Conservation (phyloP, 306 rosid genomes). For the Urtica urens region DNA sequence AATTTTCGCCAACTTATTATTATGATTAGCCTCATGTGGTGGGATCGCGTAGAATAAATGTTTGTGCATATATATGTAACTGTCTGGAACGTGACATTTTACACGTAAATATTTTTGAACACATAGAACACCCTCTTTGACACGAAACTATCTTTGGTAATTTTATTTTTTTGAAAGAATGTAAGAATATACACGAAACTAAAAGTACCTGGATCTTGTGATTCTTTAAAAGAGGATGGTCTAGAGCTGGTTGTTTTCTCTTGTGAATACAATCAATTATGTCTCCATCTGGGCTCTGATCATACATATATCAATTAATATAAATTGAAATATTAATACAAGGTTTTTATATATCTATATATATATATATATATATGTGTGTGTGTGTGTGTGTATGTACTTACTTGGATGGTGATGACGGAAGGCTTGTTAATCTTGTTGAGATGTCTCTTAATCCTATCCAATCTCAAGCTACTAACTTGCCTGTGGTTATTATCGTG, state of each 20-base stretch:
- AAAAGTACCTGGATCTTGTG: slow-evolving; percentile 40
- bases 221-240: slow-evolving; percentile 39
- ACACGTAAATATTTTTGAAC: background rate
- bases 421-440: slow-evolving; percentile 74
- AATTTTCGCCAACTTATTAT: background rate
- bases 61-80: background rate
- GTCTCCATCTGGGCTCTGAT: slow-evolving; percentile 63
- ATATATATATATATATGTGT: background rate
- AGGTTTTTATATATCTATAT: background rate
- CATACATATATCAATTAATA: background rate
- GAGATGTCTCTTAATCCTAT: slow-evolving; percentile 71
- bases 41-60: background rate
- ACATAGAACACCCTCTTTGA: background rate
- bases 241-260: slow-evolving; percentile 39
- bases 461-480: slow-evolving; percentile 55
- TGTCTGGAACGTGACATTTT: background rate
- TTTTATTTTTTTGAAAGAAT: too few species aligned
- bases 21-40: too few species aligned
- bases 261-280: slow-evolving; percentile 40
- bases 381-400: background rate
- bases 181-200: too few species aligned
- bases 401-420: slow-evolving; percentile 58
- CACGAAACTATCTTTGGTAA: too few species aligned
- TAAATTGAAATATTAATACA: background rate
- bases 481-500: slow-evolving; percentile 24